These are phyloP conservation scores for Fraxinus platypoda DNA, from an alignment of 305 asterid genomes.

Conservation along the genomic window DNA sequence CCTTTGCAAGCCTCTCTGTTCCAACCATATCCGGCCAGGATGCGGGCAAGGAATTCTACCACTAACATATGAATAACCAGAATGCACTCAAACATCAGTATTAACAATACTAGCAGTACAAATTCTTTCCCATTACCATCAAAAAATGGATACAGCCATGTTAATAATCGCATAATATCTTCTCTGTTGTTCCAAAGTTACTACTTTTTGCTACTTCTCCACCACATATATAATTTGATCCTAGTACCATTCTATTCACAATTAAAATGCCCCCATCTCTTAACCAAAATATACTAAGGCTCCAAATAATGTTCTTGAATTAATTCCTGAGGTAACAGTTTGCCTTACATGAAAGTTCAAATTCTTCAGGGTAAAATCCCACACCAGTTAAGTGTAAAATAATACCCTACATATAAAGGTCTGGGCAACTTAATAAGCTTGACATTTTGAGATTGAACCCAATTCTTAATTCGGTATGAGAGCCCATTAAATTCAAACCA, in stretches of 20 bases:
- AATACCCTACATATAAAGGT: neutral
- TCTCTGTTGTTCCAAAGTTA: neutral
- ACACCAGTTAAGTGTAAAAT: neutral
- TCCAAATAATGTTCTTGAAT: neutral
- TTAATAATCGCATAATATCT: neutral
- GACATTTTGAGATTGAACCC: neutral
- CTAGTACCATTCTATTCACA: neutral
- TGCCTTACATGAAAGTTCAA: neutral
- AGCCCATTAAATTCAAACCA: no score
- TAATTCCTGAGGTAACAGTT: neutral
- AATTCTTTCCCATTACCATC: conserved; percentile 4
- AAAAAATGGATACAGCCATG: neutral
- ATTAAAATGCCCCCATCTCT: neutral
- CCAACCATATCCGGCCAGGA: conserved; percentile 94
- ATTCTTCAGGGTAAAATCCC: neutral
- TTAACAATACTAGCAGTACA: neutral
- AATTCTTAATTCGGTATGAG: no score
- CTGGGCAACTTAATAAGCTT: neutral
- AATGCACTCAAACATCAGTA: conserved; percentile 9
- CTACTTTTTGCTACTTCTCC: neutral
- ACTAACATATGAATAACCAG: conserved; percentile 36
- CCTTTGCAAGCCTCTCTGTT: conserved; percentile 92
- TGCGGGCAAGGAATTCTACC: conserved; percentile 86
- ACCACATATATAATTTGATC: neutral
- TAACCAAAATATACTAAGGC: neutral